phyloP scores from a whole-genome alignment of 768 basidiomycete species.

The Agaricus sinodeliciosus region DNA sequence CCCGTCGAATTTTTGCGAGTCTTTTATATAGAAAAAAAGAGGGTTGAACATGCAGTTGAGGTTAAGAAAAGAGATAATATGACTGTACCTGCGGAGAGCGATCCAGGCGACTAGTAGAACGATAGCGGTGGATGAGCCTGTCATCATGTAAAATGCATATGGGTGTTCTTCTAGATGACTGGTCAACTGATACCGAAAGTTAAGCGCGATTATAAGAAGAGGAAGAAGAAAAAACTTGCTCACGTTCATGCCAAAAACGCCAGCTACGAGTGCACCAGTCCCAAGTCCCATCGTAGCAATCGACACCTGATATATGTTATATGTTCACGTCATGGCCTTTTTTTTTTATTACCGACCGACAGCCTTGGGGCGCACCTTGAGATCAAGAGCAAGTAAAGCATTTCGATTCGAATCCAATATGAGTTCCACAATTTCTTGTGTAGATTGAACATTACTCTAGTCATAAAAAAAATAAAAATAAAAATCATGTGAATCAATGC shows the following conservation, averaged over 20 bases:
- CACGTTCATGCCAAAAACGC: conserved; percentile 96
- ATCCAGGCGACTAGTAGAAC: conserved; percentile 56
- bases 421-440: conserved; percentile 96
- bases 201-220: conserved; percentile 5
- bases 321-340: too few relatives aligned
- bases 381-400: conserved; percentile 81
- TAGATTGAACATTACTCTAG: conserved; percentile 90
- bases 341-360: too few relatives aligned
- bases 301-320: conserved; percentile 54
- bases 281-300: conserved; percentile 93
- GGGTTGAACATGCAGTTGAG: background rate
- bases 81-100: conserved; percentile 60
- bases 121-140: conserved; percentile 48
- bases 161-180: conserved; percentile 68
- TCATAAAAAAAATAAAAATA: background rate
- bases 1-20: conserved; percentile 39
- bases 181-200: conserved; percentile 43
- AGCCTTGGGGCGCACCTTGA: too few relatives aligned
- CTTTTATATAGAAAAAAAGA: conserved; percentile 15
- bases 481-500: background rate
- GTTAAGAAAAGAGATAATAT: conserved; percentile 7
- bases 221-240: conserved; percentile 22
- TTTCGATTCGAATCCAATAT: conserved; percentile 96
- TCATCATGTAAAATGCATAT: conserved; percentile 68
- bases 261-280: conserved; percentile 82